Base-by-base conservation (phyloP, 306 rosid genomes). In the Acacia melanoxylon region DNA sequence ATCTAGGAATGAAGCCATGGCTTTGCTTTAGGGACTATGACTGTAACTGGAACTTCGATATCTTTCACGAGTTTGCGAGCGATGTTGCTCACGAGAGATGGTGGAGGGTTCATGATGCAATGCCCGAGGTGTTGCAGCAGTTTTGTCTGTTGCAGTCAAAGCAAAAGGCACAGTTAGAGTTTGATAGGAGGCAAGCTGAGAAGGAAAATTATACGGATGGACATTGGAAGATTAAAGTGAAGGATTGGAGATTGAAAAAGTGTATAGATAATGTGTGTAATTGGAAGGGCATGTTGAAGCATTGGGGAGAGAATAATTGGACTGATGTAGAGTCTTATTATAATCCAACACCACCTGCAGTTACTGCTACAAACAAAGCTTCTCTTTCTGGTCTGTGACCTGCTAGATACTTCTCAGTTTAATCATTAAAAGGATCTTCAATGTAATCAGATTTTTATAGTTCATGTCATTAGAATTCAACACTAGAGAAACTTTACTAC, bases 251-350 rank as follows among this genome's bases (percentile, higher is more conserved):
- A 31, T 78, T 91, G 85, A 91, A 87, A 86, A 92, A 79, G 76
- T 95, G 98, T 22, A 71, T 91, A 3, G 99, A 95, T 80, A 91
- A 85, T 46, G 25, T 92, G 66, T 95, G 99, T 79, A 76, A 84
- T 42, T 95, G 99, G 99, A 92, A 93, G 81, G 82, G 84, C 77
- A 95, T 95, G 99, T 83, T 92, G 87, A 75, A 75, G 93, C 99
- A 95, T 10, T 95, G 99, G 99, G 99, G 98, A 29, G 99, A 95
- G 89, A 89, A 93, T 35, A 95, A 95, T 80, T 95, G 99, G 99
- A 93, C 98, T 0, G 94, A 93, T 59, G 91, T 85, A 56, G 91
- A 85, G 71, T 75, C 80, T 68, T 77, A 80, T 51, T 79, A 83
- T 46, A 59, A 71, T 76, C 93, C 85, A 40, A 59, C 96, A 20